These are phyloP conservation scores for Fraxinus xanthoxyloides DNA, from an alignment of 305 asterid species.

Conservation along the genomic window DNA sequence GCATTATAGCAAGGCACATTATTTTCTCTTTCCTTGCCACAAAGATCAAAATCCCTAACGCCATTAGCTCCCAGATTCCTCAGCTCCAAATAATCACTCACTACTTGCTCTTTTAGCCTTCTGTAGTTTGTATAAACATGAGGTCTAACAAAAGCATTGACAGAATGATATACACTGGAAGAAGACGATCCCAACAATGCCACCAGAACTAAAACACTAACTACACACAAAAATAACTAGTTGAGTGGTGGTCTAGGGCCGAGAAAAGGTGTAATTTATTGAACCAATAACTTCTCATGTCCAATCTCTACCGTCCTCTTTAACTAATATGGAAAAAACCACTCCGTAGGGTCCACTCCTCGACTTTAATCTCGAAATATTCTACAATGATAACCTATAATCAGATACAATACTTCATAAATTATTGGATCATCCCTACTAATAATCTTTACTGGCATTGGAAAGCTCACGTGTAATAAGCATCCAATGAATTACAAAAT, in stretches of 20 bases:
- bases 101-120: slow-evolving; percentile 69
- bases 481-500: slow-evolving; percentile 14
- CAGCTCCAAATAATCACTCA: slow-evolving; percentile 71
- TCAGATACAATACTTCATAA: slow-evolving; percentile 38
- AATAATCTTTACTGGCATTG: slow-evolving; percentile 41
- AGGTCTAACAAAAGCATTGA: slow-evolving; percentile 39
- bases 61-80: slow-evolving; percentile 50
- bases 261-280: slow-evolving; percentile 47
- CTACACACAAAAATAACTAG: slow-evolving; percentile 68
- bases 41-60: slow-evolving; percentile 60
- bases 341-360: slow-evolving; percentile 30
- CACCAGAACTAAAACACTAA: slow-evolving; percentile 56
- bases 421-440: slow-evolving; percentile 37
- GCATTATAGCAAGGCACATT: slow-evolving; percentile 92
- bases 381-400: slow-evolving; percentile 41
- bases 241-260: slow-evolving; percentile 77
- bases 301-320: slow-evolving; percentile 44
- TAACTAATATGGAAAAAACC: slow-evolving; percentile 19
- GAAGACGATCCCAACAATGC: slow-evolving; percentile 68
- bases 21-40: slow-evolving; percentile 87
- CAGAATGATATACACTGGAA: slow-evolving; percentile 49
- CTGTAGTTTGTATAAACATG: slow-evolving; percentile 58
- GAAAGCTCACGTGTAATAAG: slow-evolving; percentile 16
- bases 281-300: slow-evolving; percentile 88
- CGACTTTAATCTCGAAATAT: slow-evolving; percentile 43